A percentile compares a stretch with the other conserved stretches of the same genome.
phyloP scores from a whole-genome alignment of 805 yeast species.

The Nakazawaea siamensis region DNA sequence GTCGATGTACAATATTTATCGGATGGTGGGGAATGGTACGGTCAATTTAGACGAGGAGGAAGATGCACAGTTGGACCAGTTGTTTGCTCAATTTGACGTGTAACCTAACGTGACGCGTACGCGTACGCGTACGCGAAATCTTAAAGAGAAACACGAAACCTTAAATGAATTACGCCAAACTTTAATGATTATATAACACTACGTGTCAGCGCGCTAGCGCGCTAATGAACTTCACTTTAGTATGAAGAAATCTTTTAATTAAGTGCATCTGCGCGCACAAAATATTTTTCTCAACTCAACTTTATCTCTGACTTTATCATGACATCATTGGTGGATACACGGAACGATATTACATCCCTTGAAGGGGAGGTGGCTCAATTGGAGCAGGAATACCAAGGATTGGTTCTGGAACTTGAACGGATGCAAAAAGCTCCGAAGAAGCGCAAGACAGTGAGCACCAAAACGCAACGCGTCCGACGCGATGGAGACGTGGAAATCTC shows the following conservation, averaged over 20 bases:
- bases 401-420: slow-evolving; percentile 11
- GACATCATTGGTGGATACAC: slow-evolving; percentile 1
- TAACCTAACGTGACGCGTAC: too few relatives aligned
- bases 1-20: slow-evolving; percentile 5
- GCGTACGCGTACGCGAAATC: too few relatives aligned
- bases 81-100: slow-evolving; percentile 1
- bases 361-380: slow-evolving; percentile 7
- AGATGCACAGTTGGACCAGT: background rate
- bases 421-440: slow-evolving; percentile 1
- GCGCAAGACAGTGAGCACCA: background rate
- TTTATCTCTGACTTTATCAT: background rate
- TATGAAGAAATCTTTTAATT: too few relatives aligned
- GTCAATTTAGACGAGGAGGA: slow-evolving; percentile 6
- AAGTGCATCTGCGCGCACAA: too few relatives aligned
- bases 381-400: slow-evolving; percentile 3
- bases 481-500: background rate
- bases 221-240: too few relatives aligned
- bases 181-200: too few relatives aligned
- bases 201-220: too few relatives aligned
- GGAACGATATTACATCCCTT: slow-evolving; percentile 8
- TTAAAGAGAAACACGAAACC: background rate
- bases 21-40: slow-evolving; percentile 10
- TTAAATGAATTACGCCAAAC: background rate
- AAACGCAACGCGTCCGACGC: too few relatives aligned
- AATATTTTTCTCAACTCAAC: too few relatives aligned